Evolutionary conservation across 768 basidiomycete genomes (phyloP).

Genomic region (Amanita subjunquillea): DNA sequence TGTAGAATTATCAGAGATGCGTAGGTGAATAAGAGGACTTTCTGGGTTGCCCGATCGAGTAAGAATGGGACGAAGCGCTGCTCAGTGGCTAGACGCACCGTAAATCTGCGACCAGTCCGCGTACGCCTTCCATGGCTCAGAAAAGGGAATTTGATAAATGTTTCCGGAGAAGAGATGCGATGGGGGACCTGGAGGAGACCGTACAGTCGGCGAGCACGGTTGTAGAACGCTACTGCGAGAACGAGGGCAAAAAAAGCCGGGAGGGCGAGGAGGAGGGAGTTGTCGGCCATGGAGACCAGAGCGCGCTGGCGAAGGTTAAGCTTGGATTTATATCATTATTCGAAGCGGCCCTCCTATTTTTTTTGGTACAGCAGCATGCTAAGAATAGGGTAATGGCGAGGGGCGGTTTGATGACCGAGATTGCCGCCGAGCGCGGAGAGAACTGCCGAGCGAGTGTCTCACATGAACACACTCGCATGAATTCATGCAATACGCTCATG

Average conservation of each 20-base stretch:
- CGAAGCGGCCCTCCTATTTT: too few relatives aligned
- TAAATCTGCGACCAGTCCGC: constrained; percentile 3
- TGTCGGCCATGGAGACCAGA: not conserved
- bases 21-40: constrained; percentile 33
- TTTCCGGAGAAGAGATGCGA: constrained; percentile 15
- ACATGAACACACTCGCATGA: too few relatives aligned
- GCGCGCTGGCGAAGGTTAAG: not conserved
- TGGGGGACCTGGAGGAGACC: constrained; percentile 9
- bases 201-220: constrained; percentile 11
- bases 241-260: constrained; percentile 4
- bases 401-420: too few relatives aligned
- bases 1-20: constrained; percentile 23
- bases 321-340: not conserved
- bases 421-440: too few relatives aligned
- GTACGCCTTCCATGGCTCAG: constrained; percentile 6
- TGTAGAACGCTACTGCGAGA: constrained; percentile 14
- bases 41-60: not conserved
- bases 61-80: not conserved
- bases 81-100: constrained; percentile 21
- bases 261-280: not conserved
- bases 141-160: constrained; percentile 7
- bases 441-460: too few relatives aligned
- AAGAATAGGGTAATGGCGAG: too few relatives aligned
- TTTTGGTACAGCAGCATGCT: too few relatives aligned
- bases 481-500: too few relatives aligned